Conservation (phyloP, 768 basidiomycete species). For the Calocera viscosa region DNA sequence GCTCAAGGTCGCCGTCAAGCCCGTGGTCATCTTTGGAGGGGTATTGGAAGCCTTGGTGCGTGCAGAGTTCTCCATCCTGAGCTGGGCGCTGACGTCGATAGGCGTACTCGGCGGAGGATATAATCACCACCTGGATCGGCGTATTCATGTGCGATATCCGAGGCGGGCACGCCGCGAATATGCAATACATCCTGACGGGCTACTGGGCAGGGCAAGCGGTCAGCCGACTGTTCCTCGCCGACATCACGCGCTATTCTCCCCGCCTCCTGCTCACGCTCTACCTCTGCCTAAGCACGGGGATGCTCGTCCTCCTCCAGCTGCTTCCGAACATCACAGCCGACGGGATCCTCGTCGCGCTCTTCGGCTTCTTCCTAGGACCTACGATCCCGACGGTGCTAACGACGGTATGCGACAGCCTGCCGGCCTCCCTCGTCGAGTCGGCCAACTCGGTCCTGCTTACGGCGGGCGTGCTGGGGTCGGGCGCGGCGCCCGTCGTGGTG, state of each 20-base stretch:
- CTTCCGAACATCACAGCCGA: background rate
- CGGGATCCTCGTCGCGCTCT: background rate
- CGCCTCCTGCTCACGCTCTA: background rate
- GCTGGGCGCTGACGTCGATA: background rate
- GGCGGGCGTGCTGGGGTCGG: background rate
- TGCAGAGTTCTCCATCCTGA: background rate
- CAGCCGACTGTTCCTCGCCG: background rate
- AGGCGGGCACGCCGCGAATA: background rate
- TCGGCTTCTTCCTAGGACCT: constrained; percentile 2
- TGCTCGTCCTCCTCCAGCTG: background rate
- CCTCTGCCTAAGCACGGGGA: background rate
- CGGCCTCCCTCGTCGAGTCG: background rate
- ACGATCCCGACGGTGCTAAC: background rate
- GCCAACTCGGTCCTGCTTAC: background rate
- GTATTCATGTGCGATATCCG: constrained; percentile 8
- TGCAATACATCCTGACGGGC: constrained; percentile 6
- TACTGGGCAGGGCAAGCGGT: constrained; percentile 6
- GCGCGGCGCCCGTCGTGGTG: background rate
- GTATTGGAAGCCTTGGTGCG: background rate
- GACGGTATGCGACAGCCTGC: background rate
- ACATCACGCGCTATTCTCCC: background rate
- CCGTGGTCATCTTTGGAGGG: constrained; percentile 1
- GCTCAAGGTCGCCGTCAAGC: background rate
- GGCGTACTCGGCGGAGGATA: constrained; percentile 2
- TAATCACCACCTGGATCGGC: background rate